Evolutionary conservation across 345 rosid species (phyloP), one percentile per base, ranked within the genome.

Genomic region (Eucalyptus grandis): DNA sequence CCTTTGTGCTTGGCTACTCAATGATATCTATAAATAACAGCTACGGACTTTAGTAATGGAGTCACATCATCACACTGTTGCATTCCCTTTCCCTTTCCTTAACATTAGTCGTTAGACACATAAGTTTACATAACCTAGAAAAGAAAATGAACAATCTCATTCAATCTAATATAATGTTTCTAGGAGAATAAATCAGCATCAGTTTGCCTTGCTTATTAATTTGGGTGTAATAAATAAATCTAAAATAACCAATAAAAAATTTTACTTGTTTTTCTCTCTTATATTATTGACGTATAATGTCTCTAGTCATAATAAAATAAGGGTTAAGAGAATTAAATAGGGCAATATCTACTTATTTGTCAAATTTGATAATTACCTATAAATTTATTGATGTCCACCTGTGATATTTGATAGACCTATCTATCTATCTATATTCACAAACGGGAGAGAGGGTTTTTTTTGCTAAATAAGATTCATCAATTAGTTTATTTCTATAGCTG

Each of bases 241-340:
- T 65, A 65, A n/a, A 65, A 16, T 65, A 9, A 65, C 19, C 37
- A 65, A 65, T 30, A 30, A n/a, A 65, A 1, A 0, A 0, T 7
- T n/a, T n/a, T 14, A 65, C 2, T 4, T 7, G 10, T 65, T n/a
- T 1, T 27, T 65, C 37, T 65, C 77, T n/a, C 34, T n/a, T 14
- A 27, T 12, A 62, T 27, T 60, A n/a, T 65, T 65, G 77, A 65
- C 11, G 5, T 65, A 30, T 65, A 30, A 30, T 27, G 31, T 62
- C 8, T 62, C 31, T 30, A 6, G 0, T 58, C 7, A 58, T 58
- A 53, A 53, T 53, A 53, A 19, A 53, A 19, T 53, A 53, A 53
- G 56, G 56, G 1, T 53, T 53, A 53, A 19, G 24, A 53, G 10
- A 53, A 53, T 53, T 53, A 0, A 6, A 26, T 26, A 58, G 9